Percentiles rank a stretch among this genome's conserved stretches.
Evolutionary conservation across 1,284 basidiomycete genomes (phyloP).

Genomic region (Ustilago cynodontis): DNA sequence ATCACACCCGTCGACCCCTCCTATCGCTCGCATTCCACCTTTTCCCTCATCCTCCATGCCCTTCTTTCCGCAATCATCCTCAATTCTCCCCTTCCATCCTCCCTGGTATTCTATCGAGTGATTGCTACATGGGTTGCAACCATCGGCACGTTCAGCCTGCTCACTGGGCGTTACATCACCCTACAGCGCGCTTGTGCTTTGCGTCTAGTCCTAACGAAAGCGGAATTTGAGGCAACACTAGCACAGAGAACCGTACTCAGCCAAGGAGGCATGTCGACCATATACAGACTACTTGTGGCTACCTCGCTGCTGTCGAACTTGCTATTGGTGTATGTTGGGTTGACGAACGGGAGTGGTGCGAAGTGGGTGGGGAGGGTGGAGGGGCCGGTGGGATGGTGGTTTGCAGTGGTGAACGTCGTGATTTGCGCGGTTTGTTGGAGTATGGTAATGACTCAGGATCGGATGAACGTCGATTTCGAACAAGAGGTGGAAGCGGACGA

Average conservation of each 20-base stretch:
- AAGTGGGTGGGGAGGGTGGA: background rate
- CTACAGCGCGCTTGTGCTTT: constrained; percentile 16
- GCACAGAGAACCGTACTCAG: constrained; percentile 10
- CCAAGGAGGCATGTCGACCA: constrained; percentile 14
- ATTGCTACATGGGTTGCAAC: background rate
- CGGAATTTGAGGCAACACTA: background rate
- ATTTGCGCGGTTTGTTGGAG: constrained; percentile 15
- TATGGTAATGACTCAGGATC: constrained; percentile 28
- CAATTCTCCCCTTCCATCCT: background rate
- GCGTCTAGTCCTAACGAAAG: background rate
- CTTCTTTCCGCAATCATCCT: background rate
- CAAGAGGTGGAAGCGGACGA: background rate
- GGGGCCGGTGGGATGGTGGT: constrained; percentile 13
- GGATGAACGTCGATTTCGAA: constrained; percentile 17
- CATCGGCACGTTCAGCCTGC: constrained; percentile 8
- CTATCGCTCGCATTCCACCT: background rate
- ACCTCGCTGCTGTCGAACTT: constrained; percentile 16
- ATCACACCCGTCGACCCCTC: background rate
- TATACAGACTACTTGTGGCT: constrained; percentile 9
- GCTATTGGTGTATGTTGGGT: constrained; percentile 1
- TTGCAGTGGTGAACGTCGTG: constrained; percentile 19
- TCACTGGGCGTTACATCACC: constrained; percentile 10
- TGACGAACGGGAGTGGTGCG: background rate
- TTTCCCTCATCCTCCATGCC: background rate
- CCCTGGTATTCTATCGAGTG: background rate